Base-by-base conservation (phyloP, 192 early-diverging fungal species). In the Pilobolus umbonatus region DNA sequence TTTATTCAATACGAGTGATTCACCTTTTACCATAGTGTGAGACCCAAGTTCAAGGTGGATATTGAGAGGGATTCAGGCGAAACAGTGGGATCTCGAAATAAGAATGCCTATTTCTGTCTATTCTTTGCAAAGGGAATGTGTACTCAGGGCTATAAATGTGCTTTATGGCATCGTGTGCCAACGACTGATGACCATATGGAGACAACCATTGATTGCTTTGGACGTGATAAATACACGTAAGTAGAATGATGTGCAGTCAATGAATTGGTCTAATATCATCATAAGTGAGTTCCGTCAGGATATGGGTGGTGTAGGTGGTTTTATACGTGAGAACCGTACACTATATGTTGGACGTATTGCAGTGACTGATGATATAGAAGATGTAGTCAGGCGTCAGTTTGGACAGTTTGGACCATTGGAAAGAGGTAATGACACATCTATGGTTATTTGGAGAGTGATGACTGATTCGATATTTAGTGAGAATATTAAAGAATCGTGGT, bases 91-190 rank as follows among this genome's bases (percentile, higher is more conserved):
- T 81, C 84, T 9, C 67, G 69, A 29, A 84, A 83, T 43, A 81
- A 76, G 6, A 74, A 78, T 24, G 70, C 81, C 15, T 79, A 76
- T 43, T 93, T 94, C 60, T 94, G 92, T 68, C 62, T 91, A 15
- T 88, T 91, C 61, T 94, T 94, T 78, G 87, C 90, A 0, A 74
- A 84, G 32, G 92, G 91, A 5, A 81, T 79, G 65, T 94, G 92
- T 70, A 72, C 80, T 32, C 80, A 82, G 46, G 92, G 92, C 8
- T 54, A 61, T 7, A 72, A 80, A 29, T 83, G 76, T 53, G 55
- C 47, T 24, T 79, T 69, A 70, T 75, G 78, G 57, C 81, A 81
- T 55, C 62, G 75, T 46, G 72, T 82, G 24, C 83, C 76, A 1
- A 64, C 57, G 11, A 60, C 61, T 2, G 61, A 65, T 5, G 80